These are phyloP conservation scores for Prunus kanzakura DNA, from an alignment of 306 rosid species.

Conservation along the genomic window DNA sequence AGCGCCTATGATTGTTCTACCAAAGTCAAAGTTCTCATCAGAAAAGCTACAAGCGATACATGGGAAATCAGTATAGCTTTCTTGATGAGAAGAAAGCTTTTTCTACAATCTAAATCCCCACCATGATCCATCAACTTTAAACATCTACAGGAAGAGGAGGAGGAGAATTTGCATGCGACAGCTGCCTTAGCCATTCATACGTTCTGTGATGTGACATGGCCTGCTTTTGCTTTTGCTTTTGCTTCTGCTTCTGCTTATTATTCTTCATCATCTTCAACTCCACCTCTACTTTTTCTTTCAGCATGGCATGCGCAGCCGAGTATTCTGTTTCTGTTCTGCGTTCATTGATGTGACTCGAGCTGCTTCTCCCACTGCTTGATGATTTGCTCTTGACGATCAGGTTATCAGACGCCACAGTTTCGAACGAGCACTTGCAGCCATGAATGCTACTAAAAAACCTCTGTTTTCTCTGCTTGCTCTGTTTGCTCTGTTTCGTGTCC, in stretches of 20 bases:
- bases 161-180: slow-evolving; percentile 53
- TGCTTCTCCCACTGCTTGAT: slow-evolving; percentile 22
- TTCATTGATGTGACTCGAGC: not conserved
- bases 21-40: not conserved
- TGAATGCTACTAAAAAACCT: slow-evolving; percentile 31
- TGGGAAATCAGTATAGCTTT: not conserved
- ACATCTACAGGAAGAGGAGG: not conserved
- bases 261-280: slow-evolving; percentile 33
- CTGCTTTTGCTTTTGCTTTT: slow-evolving; percentile 46
- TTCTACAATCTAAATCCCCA: not conserved
- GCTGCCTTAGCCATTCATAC: slow-evolving; percentile 67
- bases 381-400: slow-evolving; percentile 28
- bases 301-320: slow-evolving; percentile 27
- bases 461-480: not conserved
- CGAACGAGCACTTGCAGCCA: slow-evolving; percentile 66
- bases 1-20: not conserved
- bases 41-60: not conserved
- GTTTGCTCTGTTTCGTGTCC: slow-evolving; percentile 13
- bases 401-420: slow-evolving; percentile 35
- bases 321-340: not conserved
- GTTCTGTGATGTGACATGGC: slow-evolving; percentile 73
- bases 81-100: not conserved
- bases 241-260: slow-evolving; percentile 16
- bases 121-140: slow-evolving; percentile 17
- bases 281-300: not conserved